A percentile compares a stretch with the other conserved stretches of the same genome.
Conservation (phyloP, 176 grass and related monocot genomes). For the Aegilops sharonensis region DNA sequence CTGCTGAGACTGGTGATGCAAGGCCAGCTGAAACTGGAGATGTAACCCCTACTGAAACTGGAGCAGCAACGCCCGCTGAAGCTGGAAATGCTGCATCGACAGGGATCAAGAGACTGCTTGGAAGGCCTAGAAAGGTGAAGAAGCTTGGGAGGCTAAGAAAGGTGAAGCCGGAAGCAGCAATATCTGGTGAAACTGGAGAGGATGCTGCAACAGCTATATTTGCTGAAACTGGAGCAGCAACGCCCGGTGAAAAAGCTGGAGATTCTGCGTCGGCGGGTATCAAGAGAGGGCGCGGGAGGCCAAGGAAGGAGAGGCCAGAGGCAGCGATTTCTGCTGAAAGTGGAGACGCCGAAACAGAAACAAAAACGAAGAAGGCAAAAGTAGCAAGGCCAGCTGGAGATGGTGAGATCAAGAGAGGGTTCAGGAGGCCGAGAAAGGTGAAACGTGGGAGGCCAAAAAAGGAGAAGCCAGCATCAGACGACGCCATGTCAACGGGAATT, state of each 20-base stretch:
- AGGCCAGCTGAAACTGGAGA: too few relatives aligned
- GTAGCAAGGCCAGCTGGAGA: too few relatives aligned
- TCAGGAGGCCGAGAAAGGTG: too few relatives aligned
- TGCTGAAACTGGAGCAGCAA: too few relatives aligned
- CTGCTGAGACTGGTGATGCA: neutral
- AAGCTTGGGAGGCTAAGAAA: constrained; percentile 13
- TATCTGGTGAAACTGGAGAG: neutral
- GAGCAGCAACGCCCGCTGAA: neutral
- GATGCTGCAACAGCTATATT: too few relatives aligned
- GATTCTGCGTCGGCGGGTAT: neutral
- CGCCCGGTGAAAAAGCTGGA: too few relatives aligned
- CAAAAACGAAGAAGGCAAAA: too few relatives aligned
- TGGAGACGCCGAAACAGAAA: too few relatives aligned
- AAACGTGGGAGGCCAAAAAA: constrained; percentile 34
- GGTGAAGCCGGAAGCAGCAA: neutral
- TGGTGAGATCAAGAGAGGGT: constrained; percentile 5
- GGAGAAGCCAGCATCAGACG: neutral
- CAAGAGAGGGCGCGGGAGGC: constrained; percentile 31
- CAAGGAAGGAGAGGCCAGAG: neutral
- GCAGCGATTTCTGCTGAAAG: too few relatives aligned
- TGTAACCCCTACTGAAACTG: neutral
- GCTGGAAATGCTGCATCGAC: neutral
- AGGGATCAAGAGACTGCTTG: constrained; percentile 15
- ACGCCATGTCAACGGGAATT: neutral
- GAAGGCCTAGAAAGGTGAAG: neutral